Evolutionary conservation across 495 filamentous ascomycete genomes (phyloP), one percentile per base, ranked within the genome.

Genomic region (Podospora tetraspora): DNA sequence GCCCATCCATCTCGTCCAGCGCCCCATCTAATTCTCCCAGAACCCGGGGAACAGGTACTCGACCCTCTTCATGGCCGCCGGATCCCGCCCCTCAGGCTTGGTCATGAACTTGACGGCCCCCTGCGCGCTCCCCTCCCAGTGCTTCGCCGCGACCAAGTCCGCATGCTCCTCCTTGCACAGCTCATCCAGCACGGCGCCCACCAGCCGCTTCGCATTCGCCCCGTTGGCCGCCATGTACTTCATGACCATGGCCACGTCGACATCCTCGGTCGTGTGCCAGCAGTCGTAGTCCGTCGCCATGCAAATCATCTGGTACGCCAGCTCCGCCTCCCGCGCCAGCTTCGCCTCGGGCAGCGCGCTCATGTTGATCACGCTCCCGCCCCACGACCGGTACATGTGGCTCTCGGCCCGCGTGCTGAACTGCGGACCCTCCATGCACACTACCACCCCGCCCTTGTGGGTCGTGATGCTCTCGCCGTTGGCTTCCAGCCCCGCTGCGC

Each of bases 201-300:
- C 88, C 65, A 97, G 88, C 29, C 88, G 83, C 71, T 90, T 88
- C 60, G 95, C 96, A 74, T 98, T 99, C 69, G 86, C 82, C 59
- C 90, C 84, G 78, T 99, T 99, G 65, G 91, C 89, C 71, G 87
- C 89, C 96, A 99, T 99, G 78, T 97, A 90, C 59, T 87, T 90
- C 90, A 97, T 94, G 16, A 99, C 96, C 90, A 97, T 97, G 75
- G 92, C 92, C 9, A 99, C 95, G 68, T 91, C 93, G 37, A 99
- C 95, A 57, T 89, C 90, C 59, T 86, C 88, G 6, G 83, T 83
- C 32, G 78, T 81, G 76, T 91, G 91, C 95, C 95, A 98, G 86
- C 94, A 97, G 79, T 99, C 96, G 74, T 99, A 99, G 80, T 99
- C 95, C 24, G 95, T 99, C 29, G 91, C 89, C 96, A 99, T 99